Base-by-base conservation (phyloP, 148 eudicot species). In the Vaccinium myrtillus region DNA sequence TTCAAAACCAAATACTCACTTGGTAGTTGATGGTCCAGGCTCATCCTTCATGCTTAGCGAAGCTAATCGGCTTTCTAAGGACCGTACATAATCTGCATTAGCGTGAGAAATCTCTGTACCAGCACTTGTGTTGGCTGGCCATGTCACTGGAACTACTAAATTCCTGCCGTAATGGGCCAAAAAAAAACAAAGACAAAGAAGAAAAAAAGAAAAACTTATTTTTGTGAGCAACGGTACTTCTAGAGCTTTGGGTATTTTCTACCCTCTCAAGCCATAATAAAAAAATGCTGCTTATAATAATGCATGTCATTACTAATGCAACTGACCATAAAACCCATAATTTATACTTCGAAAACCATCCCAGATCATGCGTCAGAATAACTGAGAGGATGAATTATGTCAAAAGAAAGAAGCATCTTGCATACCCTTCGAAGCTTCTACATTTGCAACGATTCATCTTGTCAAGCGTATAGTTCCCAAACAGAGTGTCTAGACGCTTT, bases 391-490 rank as follows among this genome's bases (percentile, higher is more conserved):
- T 43, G 1, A 0, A 43, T 43, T 5, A 43, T n/a, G 30, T 8
- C 27, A 9, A 74, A 74, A 74, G 30, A 5, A 83, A 58, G 73
- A 58, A 9, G 9, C 6, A 58, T 21, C 23, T 23, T 23, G 30
- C 25, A 7, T 65, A 21, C 59, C 59, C 77, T 7, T 51, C 13
- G 5, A 50, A 5, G 0, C 83, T 14, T 83, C 73, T 88, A 85
- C 25, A 53, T 54, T 79, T 83, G 85, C 91, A 86, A 18, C 86
- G 85, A 21, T 87, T 77, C 75, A 90, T 75, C 21, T 48, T 32
- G 25, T 84, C 78, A 39, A 36, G 43, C 0, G 87, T 86, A 81
- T 86, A 86, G 3, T 84, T 85, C 82, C 77, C 89, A 81, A 87
- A 86, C 54, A 85, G 2, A 18, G 6, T 6, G 39, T 84, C 85